These are phyloP conservation scores for Madurella mycetomatis DNA, from an alignment of 2,329 filamentous ascomycete species.

Conservation along the genomic window DNA sequence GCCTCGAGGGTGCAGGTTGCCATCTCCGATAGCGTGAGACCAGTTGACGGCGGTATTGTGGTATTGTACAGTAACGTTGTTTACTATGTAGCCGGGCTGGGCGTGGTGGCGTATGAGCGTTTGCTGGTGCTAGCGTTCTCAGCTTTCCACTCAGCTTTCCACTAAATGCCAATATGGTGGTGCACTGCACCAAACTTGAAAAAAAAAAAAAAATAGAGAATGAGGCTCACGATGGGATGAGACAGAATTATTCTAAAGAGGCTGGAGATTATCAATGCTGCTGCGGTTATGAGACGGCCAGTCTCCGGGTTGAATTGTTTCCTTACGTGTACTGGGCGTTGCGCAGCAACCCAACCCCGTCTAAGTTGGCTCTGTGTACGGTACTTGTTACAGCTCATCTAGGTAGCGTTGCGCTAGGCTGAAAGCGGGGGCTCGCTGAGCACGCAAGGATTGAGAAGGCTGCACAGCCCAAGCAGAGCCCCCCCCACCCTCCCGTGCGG, in stretches of 20 bases:
- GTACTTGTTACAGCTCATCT: too few relatives aligned
- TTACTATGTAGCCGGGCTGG: too few relatives aligned
- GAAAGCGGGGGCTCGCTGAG: neutral
- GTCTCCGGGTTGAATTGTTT: neutral
- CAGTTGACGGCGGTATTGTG: too few relatives aligned
- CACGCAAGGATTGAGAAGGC: too few relatives aligned
- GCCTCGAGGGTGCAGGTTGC: conserved; percentile 75
- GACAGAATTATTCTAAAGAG: neutral
- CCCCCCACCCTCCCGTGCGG: neutral
- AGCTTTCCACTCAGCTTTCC: too few relatives aligned
- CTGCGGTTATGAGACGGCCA: neutral
- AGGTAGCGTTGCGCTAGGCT: neutral
- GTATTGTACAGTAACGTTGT: too few relatives aligned
- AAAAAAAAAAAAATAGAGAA: too few relatives aligned
- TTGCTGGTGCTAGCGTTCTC: too few relatives aligned
- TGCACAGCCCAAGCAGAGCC: neutral
- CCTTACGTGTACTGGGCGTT: neutral
- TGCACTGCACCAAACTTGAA: too few relatives aligned
- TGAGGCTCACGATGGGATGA: too few relatives aligned
- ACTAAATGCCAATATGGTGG: too few relatives aligned
- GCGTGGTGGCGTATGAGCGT: too few relatives aligned
- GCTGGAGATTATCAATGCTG: neutral
- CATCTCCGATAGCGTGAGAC: conserved; percentile 41
- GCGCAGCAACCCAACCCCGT: neutral
- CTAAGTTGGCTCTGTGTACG: neutral